These are phyloP conservation scores for Arthroderma sp. DNA, from an alignment of 2,329 filamentous ascomycete species.

Conservation along the genomic window DNA sequence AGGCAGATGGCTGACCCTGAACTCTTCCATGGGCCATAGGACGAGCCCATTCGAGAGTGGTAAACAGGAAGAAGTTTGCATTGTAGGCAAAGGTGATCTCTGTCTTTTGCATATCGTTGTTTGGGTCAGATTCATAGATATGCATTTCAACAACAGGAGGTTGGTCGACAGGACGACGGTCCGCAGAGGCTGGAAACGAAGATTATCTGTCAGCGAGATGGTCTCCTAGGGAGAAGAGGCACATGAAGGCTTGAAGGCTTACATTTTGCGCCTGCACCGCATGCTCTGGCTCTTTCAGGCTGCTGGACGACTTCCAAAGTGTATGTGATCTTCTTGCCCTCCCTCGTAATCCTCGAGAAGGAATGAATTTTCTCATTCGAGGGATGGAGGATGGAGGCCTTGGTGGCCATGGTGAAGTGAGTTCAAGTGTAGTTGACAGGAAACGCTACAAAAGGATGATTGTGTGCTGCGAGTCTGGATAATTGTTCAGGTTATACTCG, in stretches of 20 bases:
- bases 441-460: not conserved
- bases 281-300: conserved; percentile 84
- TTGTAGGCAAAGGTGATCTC: conserved; percentile 85
- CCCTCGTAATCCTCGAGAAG: conserved; percentile 50
- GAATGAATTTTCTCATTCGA: conserved; percentile 43
- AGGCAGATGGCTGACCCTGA: conserved; percentile 51
- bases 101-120: conserved; percentile 44
- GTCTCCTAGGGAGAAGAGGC: not conserved
- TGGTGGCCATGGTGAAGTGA: conserved; percentile 33
- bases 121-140: conserved; percentile 54
- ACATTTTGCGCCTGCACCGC: conserved; percentile 93
- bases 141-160: conserved; percentile 87
- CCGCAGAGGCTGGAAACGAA: conserved; percentile 55
- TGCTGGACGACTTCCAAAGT: conserved; percentile 79
- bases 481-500: not conserved
- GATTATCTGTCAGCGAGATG: conserved; percentile 1
- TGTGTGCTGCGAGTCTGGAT: not conserved
- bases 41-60: conserved; percentile 76
- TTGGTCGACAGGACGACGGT: conserved; percentile 84
- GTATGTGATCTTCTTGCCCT: conserved; percentile 69
- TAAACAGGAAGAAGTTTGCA: conserved; percentile 94
- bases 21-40: conserved; percentile 70
- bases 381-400: conserved; percentile 26
- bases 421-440: not conserved
- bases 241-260: conserved; percentile 4